phyloP scores from a whole-genome alignment of 306 rosid genomes.

The Medicago arabica region DNA sequence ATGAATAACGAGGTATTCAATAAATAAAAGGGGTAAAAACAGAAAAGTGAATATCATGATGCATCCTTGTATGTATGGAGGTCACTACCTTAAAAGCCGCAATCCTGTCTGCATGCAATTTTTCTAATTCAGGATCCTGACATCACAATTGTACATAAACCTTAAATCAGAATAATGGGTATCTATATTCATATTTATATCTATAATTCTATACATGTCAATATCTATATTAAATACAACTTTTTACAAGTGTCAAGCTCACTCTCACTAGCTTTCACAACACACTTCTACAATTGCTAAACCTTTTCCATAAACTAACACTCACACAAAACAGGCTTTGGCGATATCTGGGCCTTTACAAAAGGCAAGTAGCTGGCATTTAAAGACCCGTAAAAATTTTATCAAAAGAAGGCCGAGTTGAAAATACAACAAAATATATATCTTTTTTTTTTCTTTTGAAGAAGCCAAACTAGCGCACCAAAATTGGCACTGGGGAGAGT shows the following conservation, averaged over 20 bases:
- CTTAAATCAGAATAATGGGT: slow-evolving; percentile 13
- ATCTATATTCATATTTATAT: too few relatives aligned
- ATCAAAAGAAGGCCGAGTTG: neutral
- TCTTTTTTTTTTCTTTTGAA: too few relatives aligned
- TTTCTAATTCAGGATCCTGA: slow-evolving; percentile 98
- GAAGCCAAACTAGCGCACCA: too few relatives aligned
- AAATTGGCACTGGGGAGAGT: too few relatives aligned
- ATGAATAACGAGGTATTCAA: slow-evolving; percentile 15
- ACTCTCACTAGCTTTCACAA: neutral
- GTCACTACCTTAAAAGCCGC: slow-evolving; percentile 84
- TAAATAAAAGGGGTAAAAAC: slow-evolving; percentile 22
- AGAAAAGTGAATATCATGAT: slow-evolving; percentile 30
- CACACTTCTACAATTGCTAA: neutral
- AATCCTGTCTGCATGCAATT: slow-evolving; percentile 91
- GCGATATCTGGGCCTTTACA: neutral
- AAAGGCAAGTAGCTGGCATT: neutral
- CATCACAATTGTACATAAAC: slow-evolving; percentile 40
- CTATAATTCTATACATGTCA: too few relatives aligned
- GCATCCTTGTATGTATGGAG: slow-evolving; percentile 14
- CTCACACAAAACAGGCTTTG: neutral
- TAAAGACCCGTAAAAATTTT: neutral
- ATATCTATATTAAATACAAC: neutral
- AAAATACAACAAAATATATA: neutral
- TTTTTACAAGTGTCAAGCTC: neutral
- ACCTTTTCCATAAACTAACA: neutral